Base-by-base conservation (phyloP, 2,329 filamentous ascomycete genomes). In the Cladosporium sp. region DNA sequence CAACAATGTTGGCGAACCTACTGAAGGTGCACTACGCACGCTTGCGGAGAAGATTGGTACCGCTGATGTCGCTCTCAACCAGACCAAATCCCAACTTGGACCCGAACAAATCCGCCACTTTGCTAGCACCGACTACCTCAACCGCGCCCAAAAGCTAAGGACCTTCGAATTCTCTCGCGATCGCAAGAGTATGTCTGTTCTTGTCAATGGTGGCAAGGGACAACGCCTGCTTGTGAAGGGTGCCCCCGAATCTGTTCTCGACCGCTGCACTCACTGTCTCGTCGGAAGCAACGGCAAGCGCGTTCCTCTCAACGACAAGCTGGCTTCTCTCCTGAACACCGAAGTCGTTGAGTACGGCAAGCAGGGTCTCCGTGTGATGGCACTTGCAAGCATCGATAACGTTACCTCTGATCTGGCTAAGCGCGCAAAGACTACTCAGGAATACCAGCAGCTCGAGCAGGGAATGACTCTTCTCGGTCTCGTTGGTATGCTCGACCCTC, bases 161-260 rank as follows among this genome's bases (percentile, higher is more conserved):
- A 96, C 92, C 11, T 99, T 91, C 68, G 94, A 99, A 73, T 99
- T 99, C 77, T 97, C 94, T 1, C 87, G 94, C 67, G 94, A 99
- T 75, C 86, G 94, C 63, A 99, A 99, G 84, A 97, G 93, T 76
- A 99, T 99, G 94, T 99, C 94, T 50, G 95, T 99, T 37, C 79
- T 97, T 60, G 90, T 95, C 63, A 83, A 88, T 64, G 82, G 83
- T 57, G 87, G 84, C 58, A 80, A 81, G 51, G 76, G 85, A 55
- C 85, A 94, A 77, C 92, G 88, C 73, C 86, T 99, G 11, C 83
- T 99, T 51, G 92, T 99, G 65, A 99, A 99, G 78, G 94, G 94
- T 68, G 94, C 95, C 19, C 94, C 94, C 5, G 94, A 99, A 75
- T 91, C 92, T 12, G 87, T 99, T 66, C 84, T 99, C 62, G 93